Percentiles rank a stretch among this genome's conserved stretches.
phyloP scores from a whole-genome alignment of 2,329 filamentous ascomycete species.

The Tolypocladium tropicale region DNA sequence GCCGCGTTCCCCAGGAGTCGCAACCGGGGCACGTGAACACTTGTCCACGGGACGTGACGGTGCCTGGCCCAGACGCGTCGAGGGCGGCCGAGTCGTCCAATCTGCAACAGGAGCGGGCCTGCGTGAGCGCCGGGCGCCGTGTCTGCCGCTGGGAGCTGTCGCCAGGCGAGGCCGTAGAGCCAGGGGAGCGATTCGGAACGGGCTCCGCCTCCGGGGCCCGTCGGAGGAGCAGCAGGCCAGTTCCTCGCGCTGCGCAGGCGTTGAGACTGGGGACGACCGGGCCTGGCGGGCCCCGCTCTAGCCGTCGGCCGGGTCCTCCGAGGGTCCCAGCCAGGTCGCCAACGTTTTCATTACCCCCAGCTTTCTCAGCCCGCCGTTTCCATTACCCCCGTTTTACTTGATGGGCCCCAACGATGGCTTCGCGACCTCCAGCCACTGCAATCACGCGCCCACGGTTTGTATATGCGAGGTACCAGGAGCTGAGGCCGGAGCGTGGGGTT shows the following conservation, averaged over 20 bases:
- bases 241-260: neutral
- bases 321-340: neutral
- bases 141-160: neutral
- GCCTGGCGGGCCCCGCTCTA: neutral
- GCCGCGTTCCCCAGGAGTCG: neutral
- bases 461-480: neutral
- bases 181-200: neutral
- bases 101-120: neutral
- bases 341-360: constrained; percentile 26
- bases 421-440: neutral
- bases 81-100: neutral
- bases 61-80: neutral
- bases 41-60: neutral
- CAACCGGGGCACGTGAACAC: too few relatives aligned
- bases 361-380: constrained; percentile 18
- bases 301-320: constrained; percentile 2
- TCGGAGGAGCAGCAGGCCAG: neutral
- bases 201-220: constrained; percentile 3
- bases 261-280: neutral
- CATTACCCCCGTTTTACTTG: constrained; percentile 29
- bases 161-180: neutral
- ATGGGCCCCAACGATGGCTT: constrained; percentile 8
- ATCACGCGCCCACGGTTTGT: neutral
- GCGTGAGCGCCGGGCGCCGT: neutral
- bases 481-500: neutral